Base-by-base conservation (phyloP, 345 rosid species). In the Syzygium oleosum region DNA sequence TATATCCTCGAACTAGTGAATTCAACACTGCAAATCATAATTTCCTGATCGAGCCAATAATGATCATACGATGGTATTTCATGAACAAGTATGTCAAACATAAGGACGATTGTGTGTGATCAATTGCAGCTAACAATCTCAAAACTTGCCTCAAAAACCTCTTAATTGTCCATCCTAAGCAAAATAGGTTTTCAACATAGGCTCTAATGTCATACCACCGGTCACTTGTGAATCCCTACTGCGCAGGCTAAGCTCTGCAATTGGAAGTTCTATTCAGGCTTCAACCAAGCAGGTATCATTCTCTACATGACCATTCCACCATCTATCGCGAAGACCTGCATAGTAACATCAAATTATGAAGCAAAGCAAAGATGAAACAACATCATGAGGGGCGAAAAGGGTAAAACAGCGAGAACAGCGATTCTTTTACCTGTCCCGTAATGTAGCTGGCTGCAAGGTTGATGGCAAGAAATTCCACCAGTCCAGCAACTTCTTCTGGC, bases 371-470 rank as follows among this genome's bases (percentile, higher is more conserved):
- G 79, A 68, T 34, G 46, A 68, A 68, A 31, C 43, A 9, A 43
- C 1, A 1, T 68, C 46, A 68, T 68, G 22, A 31, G 79, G 6
- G 21, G 25, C 12, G 46, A 34, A 34, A 38, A 38, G 10, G 46
- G 12, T 68, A 68, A 68, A 34, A 31, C 38, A 34, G 79, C 13
- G 6, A 46, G 79, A 68, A 68, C 23, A 17, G 46, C 46, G 2
- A 65, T 34, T 68, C 46, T 68, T 68, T 61, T 84, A 98, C 99
- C 99, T 96, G 98, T 91, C 99, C 99, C 11, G 99, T 97, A 68
- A 97, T 96, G 94, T 98, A 98, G 86, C 91, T 90, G 34, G 99
- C 96, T 56, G 99, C 97, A 51, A 99, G 99, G 87, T 91, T 94
- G 38, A 96, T 92, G 86, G 99, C 99, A 92, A 96, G 92, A 17